Base-by-base conservation (phyloP, 2,329 filamentous ascomycete species). In the Colletotrichum sp. region DNA sequence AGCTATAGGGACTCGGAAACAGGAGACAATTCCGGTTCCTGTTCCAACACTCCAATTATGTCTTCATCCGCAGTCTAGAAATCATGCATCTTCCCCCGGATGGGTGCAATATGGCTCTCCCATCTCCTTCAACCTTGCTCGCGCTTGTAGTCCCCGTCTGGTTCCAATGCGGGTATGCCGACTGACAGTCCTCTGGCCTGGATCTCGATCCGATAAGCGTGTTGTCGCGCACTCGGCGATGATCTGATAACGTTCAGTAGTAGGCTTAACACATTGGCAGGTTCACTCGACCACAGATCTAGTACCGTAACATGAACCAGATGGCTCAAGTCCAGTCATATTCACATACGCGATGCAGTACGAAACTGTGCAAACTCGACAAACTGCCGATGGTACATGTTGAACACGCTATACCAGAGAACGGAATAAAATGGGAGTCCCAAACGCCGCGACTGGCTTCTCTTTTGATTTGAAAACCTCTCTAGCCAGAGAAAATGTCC, bases 401-500 rank as follows among this genome's bases (percentile, higher is more conserved):
- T 22, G 59, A 60, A 22, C n/a, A 39, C 16, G 8, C 16, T 68
- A 68, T 59, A 60, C 66, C 66, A 68, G 66, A 44, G 39, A 68
- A 36, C 15, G 24, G 9, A 68, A 36, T 30, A 18, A 22, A 60
- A 16, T 34, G 28, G 66, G 3, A 68, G 36, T 18, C 52, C 16
- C 32, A 59, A 39, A 68, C 66, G 22, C 32, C 52, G 34, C 22
- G 3, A 52, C 66, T 60, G 52, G 66, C 66, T 66, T 52, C 22
- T 65, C 16, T 44, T 39, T 48, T 44, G 63, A 16, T 22, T 22
- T 36, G 13, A 22, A 15, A 65, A 34, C 48, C 66, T 68, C 28
- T 57, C 22, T 68, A 60, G n/a, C 30, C 66, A 68, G 52, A 48
- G 28, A 90, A 92, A 68, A 92, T 86, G 63, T 90, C 85, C 78